Evolutionary conservation across 192 early-diverging fungal genomes (phyloP).

Genomic region (Mortierella antarctica): DNA sequence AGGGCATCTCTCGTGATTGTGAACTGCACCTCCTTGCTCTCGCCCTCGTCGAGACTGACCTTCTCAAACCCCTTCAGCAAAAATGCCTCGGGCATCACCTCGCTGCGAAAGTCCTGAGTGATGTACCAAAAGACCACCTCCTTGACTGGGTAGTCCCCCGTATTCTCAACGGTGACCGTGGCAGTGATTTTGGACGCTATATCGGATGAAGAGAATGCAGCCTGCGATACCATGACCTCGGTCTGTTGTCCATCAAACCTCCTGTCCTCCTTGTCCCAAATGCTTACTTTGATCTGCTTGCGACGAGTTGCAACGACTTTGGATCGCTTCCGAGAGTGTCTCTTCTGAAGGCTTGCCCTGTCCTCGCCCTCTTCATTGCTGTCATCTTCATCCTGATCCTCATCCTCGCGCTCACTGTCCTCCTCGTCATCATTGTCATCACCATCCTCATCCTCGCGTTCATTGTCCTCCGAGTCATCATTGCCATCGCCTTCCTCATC

Average conservation of each 20-base stretch:
- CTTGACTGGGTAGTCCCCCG: conserved; percentile 56
- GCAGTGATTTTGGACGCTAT: conserved; percentile 30
- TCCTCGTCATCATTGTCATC: conserved; percentile 5
- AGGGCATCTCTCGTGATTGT: conserved; percentile 49
- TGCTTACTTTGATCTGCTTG: no score
- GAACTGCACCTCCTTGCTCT: conserved; percentile 57
- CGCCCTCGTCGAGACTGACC: conserved; percentile 51
- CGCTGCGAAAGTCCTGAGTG: conserved; percentile 61
- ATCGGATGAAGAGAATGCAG: not conserved
- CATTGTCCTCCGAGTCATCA: not conserved
- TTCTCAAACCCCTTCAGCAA: conserved; percentile 66
- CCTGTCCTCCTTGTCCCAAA: no score
- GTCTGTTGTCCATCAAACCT: no score
- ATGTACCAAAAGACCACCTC: conserved; percentile 69
- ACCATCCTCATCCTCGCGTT: not conserved
- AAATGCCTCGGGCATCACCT: conserved; percentile 63
- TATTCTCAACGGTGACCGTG: conserved; percentile 56
- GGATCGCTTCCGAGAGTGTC: no score
- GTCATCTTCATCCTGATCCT: not conserved
- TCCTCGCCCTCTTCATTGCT: not conserved
- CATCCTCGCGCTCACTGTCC: not conserved
- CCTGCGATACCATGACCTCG: not conserved
- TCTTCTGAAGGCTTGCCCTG: no score
- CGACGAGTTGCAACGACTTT: no score
- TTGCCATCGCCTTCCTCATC: not conserved